Conservation (phyloP, 257 asterid species). For the Petrea volubilis region DNA sequence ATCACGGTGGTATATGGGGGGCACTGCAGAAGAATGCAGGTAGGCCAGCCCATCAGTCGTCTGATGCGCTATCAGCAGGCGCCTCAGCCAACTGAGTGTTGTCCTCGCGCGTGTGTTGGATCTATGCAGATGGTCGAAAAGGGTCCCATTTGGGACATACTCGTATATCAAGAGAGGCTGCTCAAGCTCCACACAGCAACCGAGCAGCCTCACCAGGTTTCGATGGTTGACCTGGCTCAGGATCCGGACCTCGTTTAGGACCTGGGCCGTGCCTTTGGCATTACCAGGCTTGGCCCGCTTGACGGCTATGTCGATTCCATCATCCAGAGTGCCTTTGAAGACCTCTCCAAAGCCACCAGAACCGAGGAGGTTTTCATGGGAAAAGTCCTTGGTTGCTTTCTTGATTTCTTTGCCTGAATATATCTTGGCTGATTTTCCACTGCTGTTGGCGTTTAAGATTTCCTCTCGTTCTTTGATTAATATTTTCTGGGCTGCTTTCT, state of each 20-base stretch:
- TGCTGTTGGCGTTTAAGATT: constrained; percentile 46
- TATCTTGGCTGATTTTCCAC: constrained; percentile 55
- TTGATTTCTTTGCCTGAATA: constrained; percentile 57
- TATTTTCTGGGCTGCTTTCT: constrained; percentile 26
- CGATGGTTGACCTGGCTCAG: constrained; percentile 67
- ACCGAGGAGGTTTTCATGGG: constrained; percentile 50
- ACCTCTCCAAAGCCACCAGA: constrained; percentile 71
- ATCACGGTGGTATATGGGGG: constrained; percentile 61
- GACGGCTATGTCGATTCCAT: constrained; percentile 50
- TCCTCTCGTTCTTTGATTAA: constrained; percentile 53
- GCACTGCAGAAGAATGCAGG: constrained; percentile 57
- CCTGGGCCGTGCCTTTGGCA: constrained; percentile 51
- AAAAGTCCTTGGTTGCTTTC: constrained; percentile 56
- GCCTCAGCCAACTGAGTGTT: constrained; percentile 49
- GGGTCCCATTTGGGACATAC: constrained; percentile 51
- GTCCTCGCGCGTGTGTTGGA: constrained; percentile 13
- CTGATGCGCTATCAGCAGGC: constrained; percentile 47
- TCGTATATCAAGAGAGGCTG: constrained; percentile 55
- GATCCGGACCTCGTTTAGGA: constrained; percentile 59
- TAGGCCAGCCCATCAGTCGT: constrained; percentile 53
- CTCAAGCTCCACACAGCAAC: constrained; percentile 66
- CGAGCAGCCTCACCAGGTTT: constrained; percentile 46
- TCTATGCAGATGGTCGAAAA: constrained; percentile 54
- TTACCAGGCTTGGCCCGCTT: constrained; percentile 62
- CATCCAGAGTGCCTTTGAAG: constrained; percentile 54